phyloP scores from a whole-genome alignment of 169 alveolate species.

The Eimeria praecox region DNA sequence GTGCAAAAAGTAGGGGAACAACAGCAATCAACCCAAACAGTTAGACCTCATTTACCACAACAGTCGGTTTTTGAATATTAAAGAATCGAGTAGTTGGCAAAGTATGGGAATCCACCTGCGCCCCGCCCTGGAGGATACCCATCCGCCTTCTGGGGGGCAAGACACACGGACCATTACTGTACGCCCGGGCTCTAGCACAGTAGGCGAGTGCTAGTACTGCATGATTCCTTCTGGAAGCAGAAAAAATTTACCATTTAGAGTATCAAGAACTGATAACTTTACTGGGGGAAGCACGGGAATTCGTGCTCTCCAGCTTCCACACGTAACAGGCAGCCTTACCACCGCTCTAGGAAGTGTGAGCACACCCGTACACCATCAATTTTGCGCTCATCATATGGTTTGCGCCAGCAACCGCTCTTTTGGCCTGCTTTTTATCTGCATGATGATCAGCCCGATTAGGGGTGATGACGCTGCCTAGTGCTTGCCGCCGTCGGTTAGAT shows the following conservation, averaged over 20 bases:
- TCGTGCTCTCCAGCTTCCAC: neutral
- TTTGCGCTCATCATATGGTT: neutral
- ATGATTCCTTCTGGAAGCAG: neutral
- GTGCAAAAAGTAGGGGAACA: neutral
- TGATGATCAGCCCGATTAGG: neutral
- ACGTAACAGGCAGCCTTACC: neutral
- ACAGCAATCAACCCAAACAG: neutral
- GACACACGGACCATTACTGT: constrained; percentile 1
- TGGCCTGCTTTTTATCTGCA: neutral
- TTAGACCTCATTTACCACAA: neutral
- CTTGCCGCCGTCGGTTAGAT: neutral
- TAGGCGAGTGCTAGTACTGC: neutral
- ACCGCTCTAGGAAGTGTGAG: neutral
- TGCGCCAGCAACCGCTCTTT: neutral
- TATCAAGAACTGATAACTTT: neutral
- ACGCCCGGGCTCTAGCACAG: neutral
- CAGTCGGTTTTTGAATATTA: neutral
- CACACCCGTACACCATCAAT: neutral
- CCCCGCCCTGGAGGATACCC: neutral
- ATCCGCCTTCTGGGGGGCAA: constrained; percentile 34
- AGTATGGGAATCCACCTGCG: neutral
- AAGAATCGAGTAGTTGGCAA: neutral
- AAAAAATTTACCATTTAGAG: neutral
- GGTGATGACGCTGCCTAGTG: neutral
- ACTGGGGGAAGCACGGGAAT: neutral